Evolutionary conservation across 768 basidiomycete genomes (phyloP).

Genomic region (Hericium coralloides): DNA sequence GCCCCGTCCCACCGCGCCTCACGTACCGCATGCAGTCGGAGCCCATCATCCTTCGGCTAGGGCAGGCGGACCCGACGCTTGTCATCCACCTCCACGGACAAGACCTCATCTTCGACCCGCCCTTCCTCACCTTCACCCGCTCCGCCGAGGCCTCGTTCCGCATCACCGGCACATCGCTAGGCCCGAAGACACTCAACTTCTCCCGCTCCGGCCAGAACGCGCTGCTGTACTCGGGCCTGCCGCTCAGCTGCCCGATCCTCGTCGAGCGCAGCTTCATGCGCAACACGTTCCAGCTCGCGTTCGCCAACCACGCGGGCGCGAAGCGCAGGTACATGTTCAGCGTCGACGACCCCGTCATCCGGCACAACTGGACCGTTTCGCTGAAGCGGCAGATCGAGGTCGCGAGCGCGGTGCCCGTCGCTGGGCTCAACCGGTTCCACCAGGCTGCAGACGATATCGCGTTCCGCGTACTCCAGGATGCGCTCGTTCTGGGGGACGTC

Average conservation of each 20-base stretch:
- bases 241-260: slow-evolving; percentile 65
- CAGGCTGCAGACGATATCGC: slow-evolving; percentile 68
- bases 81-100: slow-evolving; percentile 80
- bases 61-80: slow-evolving; percentile 76
- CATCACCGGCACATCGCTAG: slow-evolving; percentile 79
- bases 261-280: slow-evolving; percentile 95
- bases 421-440: slow-evolving; percentile 34
- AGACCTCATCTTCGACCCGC: slow-evolving; percentile 83
- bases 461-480: slow-evolving; percentile 80
- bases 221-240: slow-evolving; percentile 70
- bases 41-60: slow-evolving; percentile 77
- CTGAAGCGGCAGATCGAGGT: slow-evolving; percentile 59
- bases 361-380: slow-evolving; percentile 64
- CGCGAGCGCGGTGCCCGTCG: slow-evolving; percentile 24
- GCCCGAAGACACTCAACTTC: slow-evolving; percentile 76
- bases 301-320: slow-evolving; percentile 52
- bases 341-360: slow-evolving; percentile 69
- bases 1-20: slow-evolving; percentile 64
- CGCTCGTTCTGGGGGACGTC: slow-evolving; percentile 41
- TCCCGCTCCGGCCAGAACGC: slow-evolving; percentile 80
- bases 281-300: slow-evolving; percentile 91
- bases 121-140: slow-evolving; percentile 68
- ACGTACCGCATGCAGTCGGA: slow-evolving; percentile 88
- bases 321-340: slow-evolving; percentile 95
- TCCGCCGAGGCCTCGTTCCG: slow-evolving; percentile 83